Evolutionary conservation across 805 yeast genomes (phyloP), one percentile per base, ranked within the genome.

Genomic region (Metschnikowia aberdeeniae): DNA sequence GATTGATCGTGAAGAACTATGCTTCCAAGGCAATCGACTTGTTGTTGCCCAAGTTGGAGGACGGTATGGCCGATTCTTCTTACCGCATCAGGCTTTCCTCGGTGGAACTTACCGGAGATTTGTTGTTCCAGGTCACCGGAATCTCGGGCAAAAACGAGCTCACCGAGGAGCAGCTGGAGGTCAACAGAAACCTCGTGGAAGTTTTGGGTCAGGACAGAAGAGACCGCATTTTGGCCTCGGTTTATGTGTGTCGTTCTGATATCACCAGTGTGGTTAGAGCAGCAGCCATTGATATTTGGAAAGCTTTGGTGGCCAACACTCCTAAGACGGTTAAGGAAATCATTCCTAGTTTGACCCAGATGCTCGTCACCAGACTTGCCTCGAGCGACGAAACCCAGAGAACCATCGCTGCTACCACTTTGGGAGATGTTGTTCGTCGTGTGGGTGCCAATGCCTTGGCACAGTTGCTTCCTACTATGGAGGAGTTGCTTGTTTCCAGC

Each of bases 231-330:
- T 72, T 93, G 56, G 79, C 97, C 1, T 74, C 90, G n/a, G 72
- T 93, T 55, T 93, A 89, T 64, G 82, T 93, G 29, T 90, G 97
- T 65, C 89, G 99, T 64, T 87, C 96, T 11, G 99, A 93, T 71
- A 79, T 82, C 33, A 79, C 93, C 32, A 88, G 88, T 55, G 75
- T 82, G 53, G 99, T 93, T 24, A 82, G 99, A 57, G 81, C 81
- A 53, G 86, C 95, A 22, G 83, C 98, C 10, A 80, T 88, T 48
- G 97, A 93, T 57, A 89, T 93, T 38, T 93, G 99, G 99, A 90
- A 90, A 68, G 89, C 96, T 0, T 73, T 93, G 60, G 97, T 93
- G 42, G 86, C 96, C 39, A 93, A 93, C 63, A 93, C 99, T 19
- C 98, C 99, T 35, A 82, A 86, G 60, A 87, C 96, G 3, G 85